phyloP scores from a whole-genome alignment of 305 asterid genomes.

The Fraxinus greggii region DNA sequence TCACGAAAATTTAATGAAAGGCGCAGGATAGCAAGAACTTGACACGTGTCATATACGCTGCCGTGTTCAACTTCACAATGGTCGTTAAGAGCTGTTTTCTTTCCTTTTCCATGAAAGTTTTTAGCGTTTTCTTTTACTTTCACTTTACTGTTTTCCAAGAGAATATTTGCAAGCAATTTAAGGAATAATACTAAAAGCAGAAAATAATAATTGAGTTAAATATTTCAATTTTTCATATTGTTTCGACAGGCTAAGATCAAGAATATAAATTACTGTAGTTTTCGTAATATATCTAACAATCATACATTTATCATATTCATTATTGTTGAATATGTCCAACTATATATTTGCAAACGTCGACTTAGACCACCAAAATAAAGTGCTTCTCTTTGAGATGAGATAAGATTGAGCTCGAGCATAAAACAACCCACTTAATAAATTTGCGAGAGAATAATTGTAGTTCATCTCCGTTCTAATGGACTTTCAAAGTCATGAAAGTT shows the following conservation, averaged over 20 bases:
- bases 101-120: background rate
- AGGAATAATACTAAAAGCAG: background rate
- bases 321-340: no score
- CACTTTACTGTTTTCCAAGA: background rate
- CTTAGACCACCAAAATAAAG: background rate
- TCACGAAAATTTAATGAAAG: constrained; percentile 33
- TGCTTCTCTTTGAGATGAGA: background rate
- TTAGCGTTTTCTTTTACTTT: background rate
- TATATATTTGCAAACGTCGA: background rate
- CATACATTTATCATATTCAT: background rate
- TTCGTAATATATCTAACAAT: background rate
- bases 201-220: background rate
- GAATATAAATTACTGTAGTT: background rate
- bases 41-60: background rate
- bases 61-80: background rate
- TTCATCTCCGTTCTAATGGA: background rate
- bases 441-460: background rate
- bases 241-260: background rate
- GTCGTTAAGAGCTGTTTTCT: background rate
- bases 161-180: background rate
- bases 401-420: background rate
- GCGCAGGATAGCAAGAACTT: constrained; percentile 27
- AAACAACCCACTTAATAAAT: background rate
- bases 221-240: background rate
- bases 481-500: no score